These are phyloP conservation scores for Elongisporangium undulatum DNA, from an alignment of 352 stramenopile species.

Conservation along the genomic window DNA sequence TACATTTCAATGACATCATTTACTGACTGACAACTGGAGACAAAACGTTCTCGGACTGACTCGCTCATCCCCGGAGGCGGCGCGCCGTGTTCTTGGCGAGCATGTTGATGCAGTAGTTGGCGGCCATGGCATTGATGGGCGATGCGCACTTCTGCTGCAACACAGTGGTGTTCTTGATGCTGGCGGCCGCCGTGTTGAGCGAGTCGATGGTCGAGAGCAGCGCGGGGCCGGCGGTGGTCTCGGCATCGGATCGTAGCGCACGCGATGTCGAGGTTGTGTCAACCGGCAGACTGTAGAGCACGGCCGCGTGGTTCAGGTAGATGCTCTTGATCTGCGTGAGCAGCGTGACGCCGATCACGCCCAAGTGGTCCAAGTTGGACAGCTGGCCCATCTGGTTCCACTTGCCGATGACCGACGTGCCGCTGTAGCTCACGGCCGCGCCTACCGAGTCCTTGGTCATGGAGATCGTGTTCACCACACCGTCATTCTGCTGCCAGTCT, in stretches of 20 bases:
- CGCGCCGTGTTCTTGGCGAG: conserved; percentile 11
- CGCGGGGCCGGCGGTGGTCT: neutral
- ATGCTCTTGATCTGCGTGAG: conserved; percentile 36
- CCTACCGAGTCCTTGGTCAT: conserved; percentile 32
- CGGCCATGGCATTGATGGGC: conserved; percentile 24
- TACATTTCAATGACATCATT: neutral
- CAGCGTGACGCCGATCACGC: conserved; percentile 32
- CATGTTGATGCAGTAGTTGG: conserved; percentile 25
- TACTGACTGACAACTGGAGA: too few relatives aligned
- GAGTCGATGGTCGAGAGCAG: conserved; percentile 23
- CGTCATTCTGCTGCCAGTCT: conserved; percentile 43
- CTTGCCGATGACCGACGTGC: conserved; percentile 27
- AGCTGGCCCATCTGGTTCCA: conserved; percentile 52
- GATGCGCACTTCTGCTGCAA: conserved; percentile 23
- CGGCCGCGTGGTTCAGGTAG: conserved; percentile 22
- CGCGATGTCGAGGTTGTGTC: conserved; percentile 10
- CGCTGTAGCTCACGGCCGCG: conserved; percentile 16
- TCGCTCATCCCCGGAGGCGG: neutral
- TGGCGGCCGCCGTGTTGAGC: conserved; percentile 28
- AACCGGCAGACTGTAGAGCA: conserved; percentile 19
- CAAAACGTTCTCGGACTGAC: too few relatives aligned
- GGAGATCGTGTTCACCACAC: conserved; percentile 39
- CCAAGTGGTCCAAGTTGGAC: conserved; percentile 40
- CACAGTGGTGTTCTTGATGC: conserved; percentile 26
- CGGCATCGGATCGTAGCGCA: neutral